Base-by-base conservation (phyloP, 2,329 filamentous ascomycete genomes). In the Podosphaera fusca region DNA sequence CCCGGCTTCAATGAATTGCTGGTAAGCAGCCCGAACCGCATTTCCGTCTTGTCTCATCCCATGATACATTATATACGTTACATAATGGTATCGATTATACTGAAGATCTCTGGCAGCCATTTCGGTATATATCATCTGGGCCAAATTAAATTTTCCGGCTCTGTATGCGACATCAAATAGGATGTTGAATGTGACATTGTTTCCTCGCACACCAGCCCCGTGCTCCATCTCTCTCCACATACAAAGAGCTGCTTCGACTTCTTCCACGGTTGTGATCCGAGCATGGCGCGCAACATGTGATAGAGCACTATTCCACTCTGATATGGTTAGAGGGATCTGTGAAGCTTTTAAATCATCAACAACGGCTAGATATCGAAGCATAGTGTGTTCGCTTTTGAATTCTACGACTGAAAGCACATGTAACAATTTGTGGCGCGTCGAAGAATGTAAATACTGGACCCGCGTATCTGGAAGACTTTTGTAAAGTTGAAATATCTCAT, bases 151-250 rank as follows among this genome's bases (percentile, higher is more conserved):
- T 65, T 94, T 92, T 45, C 85, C 85, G 0, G 87, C 81, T 68
- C 92, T 94, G 62, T 87, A 79, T 0, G 92, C 87, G 9, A 87
- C 78, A 65, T 95, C 85, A 63, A 95, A 95, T 10, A 98, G 75
- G 52, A 95, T 84, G 66, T 92, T 95, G 69, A 98, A 94, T 0
- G 90, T 94, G n/a, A 88, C 82, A 54, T 80, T 75, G 63, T 84
- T 85, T 40, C 78, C 82, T 62, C 72, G 71, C 12, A 87, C 68
- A 0, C 78, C 76, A 1, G 81, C 81, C 3, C 79, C 71, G 52
- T 78, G 75, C 69, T 98, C 92, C 88, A 96, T 96, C 64, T 92
- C 81, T 61, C 79, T 81, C 89, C 90, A 98, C 31, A 94, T 70
- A 53, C 80, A 77, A 51, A 98, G 73, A 0, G 86, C 82, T 4